Conservation (phyloP, 768 basidiomycete species). For the Pluteus cervinus region DNA sequence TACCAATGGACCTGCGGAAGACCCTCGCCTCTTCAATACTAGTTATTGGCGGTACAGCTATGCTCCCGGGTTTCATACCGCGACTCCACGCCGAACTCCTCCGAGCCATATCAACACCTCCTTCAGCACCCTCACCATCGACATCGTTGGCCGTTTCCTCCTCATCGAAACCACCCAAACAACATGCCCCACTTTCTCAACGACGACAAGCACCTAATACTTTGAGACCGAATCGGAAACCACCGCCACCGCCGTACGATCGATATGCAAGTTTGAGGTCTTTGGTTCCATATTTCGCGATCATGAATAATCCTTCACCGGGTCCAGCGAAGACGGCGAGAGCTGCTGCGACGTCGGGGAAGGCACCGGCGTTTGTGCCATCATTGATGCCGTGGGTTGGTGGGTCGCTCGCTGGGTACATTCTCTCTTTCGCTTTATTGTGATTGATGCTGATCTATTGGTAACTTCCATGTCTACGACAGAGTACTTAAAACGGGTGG, state of each 20-base stretch:
- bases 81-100: conserved; percentile 79
- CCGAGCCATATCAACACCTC: conserved; percentile 44
- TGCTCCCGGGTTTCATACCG: conserved; percentile 90
- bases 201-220: conserved; percentile 26
- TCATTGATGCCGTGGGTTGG: conserved; percentile 88
- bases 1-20: conserved; percentile 85
- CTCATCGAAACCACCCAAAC: too few relatives aligned
- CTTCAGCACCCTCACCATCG: conserved; percentile 2
- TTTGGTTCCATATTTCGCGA: conserved; percentile 66
- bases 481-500: conserved; percentile 87
- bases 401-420: conserved; percentile 86
- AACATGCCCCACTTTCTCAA: conserved; percentile 14
- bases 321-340: conserved; percentile 41
- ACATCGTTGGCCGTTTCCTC: too few relatives aligned
- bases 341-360: conserved; percentile 63
- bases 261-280: conserved; percentile 71
- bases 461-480: conserved; percentile 5
- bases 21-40: conserved; percentile 81
- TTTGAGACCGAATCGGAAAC: conserved; percentile 30
- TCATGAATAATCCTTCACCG: conserved; percentile 80
- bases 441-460: conserved; percentile 4
- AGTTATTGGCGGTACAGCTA: conserved; percentile 82
- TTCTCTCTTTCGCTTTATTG: conserved; percentile 11
- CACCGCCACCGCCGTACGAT: conserved; percentile 52
- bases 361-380: conserved; percentile 83